Base-by-base conservation (phyloP, 495 filamentous ascomycete genomes). In the Aspergillus carlsbadensis region DNA sequence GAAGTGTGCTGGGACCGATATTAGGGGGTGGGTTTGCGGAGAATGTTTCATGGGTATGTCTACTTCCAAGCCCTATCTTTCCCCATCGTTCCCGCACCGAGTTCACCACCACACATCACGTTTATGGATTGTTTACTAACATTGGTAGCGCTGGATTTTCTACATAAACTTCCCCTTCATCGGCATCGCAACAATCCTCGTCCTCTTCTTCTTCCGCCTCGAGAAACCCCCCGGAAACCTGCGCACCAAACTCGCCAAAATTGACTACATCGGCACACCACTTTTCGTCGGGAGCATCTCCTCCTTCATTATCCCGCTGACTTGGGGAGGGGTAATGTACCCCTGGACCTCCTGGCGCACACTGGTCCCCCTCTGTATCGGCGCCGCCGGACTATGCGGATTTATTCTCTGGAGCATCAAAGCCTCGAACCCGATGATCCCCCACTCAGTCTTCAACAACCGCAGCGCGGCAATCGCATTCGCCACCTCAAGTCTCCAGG, bases 91-190 rank as follows among this genome's bases (percentile, higher is more conserved):
- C n/a, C n/a, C n/a, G n/a, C n/a, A n/a, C n/a, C n/a, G n/a, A n/a
- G n/a, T n/a, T n/a, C n/a, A n/a, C n/a, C n/a, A n/a, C n/a, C n/a
- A n/a, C n/a, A n/a, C n/a, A n/a, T n/a, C n/a, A n/a, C n/a, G n/a
- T n/a, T n/a, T n/a, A n/a, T n/a, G n/a, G n/a, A n/a, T n/a, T 14
- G 1, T 26, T 5, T n/a, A 20, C 36, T 37, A 36, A 57, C 13
- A 47, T 15, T 31, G 10, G 3, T 20, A 61, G 81, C 49, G 81
- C 31, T 85, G 83, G 84, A 80, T 84, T 51, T 88, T 88, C 63
- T 89, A 84, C 67, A 80, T 90, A 62, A 90, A 88, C 62, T 68
- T 88, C 14, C 65, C 77, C 15, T 70, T 87, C n/a, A 76, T 76
- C 35, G 84, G 63, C 5, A 52, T 77, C 17, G 67, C 73, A 0